Evolutionary conservation across 202 grass and related monocot genomes (phyloP).

Genomic region (Setaria viridis): DNA sequence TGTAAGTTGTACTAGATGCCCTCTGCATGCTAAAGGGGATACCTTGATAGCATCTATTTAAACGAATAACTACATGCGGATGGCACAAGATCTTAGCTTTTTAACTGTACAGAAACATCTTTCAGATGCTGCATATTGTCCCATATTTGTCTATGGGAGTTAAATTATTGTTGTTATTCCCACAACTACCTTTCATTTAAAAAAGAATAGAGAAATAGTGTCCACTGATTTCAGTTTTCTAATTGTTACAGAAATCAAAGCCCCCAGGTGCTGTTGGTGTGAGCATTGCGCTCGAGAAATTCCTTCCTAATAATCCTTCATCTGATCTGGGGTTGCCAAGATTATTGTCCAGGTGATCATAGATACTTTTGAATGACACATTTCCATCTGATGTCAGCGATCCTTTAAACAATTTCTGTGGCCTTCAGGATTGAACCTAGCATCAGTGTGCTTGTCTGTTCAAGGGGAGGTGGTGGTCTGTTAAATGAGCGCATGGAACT

Average conservation of each 20-base stretch:
- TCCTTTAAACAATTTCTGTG: conserved; percentile 6
- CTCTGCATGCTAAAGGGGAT: conserved; percentile 24
- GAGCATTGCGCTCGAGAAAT: conserved; percentile 95
- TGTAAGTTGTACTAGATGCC: conserved; percentile 60
- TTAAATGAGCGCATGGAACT: conserved; percentile 86
- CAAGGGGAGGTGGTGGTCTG: conserved; percentile 86
- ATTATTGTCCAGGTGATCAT: conserved; percentile 47
- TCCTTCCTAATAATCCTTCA: conserved; percentile 76
- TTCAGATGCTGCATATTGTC: conserved; percentile 6
- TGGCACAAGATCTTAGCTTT: conserved; percentile 25
- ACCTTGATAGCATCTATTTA: conserved; percentile 28
- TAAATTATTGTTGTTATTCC: conserved; percentile 16
- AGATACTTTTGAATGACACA: conserved; percentile 20
- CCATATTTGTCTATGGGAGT: background rate
- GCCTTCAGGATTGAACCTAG: conserved; percentile 76
- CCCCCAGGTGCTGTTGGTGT: conserved; percentile 88
- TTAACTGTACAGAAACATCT: background rate
- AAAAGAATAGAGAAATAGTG: background rate
- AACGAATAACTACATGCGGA: conserved; percentile 35
- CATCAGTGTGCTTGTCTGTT: conserved; percentile 92
- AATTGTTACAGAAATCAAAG: conserved; percentile 71
- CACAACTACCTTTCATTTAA: conserved; percentile 23
- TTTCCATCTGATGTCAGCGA: background rate
- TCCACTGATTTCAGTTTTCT: conserved; percentile 33
- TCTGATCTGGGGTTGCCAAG: conserved; percentile 77